phyloP scores from a whole-genome alignment of 2,329 filamentous ascomycete genomes.

The Verticillium isaacii region DNA sequence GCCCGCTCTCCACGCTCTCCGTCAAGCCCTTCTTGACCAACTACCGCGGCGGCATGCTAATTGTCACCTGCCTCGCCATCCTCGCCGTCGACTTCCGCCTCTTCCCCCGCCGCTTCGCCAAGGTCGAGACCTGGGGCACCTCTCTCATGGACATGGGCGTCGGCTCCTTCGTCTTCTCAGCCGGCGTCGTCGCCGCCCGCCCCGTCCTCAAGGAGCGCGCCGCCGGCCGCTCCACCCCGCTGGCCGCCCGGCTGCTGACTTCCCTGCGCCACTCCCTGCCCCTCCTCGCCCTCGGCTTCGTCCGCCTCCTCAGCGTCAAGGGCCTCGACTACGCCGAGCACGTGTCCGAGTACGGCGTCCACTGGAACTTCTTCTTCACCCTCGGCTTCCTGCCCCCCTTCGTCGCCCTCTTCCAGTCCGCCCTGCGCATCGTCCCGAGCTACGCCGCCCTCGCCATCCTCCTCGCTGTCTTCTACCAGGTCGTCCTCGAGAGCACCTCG shows the following conservation, averaged over 20 bases:
- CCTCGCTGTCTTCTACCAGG: constrained; percentile 67
- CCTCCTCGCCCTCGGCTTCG: constrained; percentile 71
- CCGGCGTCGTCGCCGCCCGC: constrained; percentile 83
- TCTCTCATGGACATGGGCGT: constrained; percentile 99
- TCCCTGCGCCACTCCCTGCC: constrained; percentile 80
- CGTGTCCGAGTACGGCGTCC: constrained; percentile 93
- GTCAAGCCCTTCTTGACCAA: constrained; percentile 89
- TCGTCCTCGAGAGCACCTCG: constrained; percentile 68
- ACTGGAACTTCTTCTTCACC: constrained; percentile 99
- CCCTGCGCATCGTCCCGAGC: constrained; percentile 66
- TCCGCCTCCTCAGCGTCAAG: constrained; percentile 86
- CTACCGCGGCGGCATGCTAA: constrained; percentile 88
- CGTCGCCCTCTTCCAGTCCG: constrained; percentile 74
- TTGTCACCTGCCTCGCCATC: constrained; percentile 84
- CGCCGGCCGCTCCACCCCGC: constrained; percentile 41
- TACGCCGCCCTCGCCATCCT: constrained; percentile 71
- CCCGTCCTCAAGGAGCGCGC: constrained; percentile 67
- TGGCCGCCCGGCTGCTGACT: constrained; percentile 54
- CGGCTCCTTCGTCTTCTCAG: constrained; percentile 94
- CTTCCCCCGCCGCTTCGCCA: constrained; percentile 91
- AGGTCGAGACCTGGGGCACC: constrained; percentile 98
- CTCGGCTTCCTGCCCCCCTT: constrained; percentile 84
- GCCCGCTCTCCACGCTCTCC: constrained; percentile 53
- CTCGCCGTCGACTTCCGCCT: constrained; percentile 94
- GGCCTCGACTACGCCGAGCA: constrained; percentile 95